Conservation (phyloP, 768 basidiomycete species). For the Suillus bovinus region DNA sequence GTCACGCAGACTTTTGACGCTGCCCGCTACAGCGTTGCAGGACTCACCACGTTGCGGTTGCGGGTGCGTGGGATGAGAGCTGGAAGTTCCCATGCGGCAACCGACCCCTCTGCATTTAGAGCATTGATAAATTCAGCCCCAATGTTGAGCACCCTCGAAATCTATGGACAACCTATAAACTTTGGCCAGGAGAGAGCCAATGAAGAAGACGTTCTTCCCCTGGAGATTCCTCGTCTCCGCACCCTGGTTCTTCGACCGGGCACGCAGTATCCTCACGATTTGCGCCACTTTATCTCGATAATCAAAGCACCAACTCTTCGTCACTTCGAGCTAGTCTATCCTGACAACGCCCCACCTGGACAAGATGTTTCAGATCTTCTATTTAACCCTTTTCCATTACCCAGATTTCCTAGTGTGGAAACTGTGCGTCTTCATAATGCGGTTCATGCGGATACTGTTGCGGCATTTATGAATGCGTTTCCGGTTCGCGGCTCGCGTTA, state of each 20-base stretch:
- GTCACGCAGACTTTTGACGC: slow-evolving; percentile 5
- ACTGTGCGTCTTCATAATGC: neutral
- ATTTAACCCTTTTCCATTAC: slow-evolving; percentile 15
- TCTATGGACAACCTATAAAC: slow-evolving; percentile 4
- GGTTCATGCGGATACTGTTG: neutral
- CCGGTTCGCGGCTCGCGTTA: slow-evolving; percentile 3
- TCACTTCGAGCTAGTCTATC: slow-evolving; percentile 3
- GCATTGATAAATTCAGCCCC: slow-evolving; percentile 6
- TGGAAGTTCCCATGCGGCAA: slow-evolving; percentile 6
- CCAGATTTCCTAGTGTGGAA: slow-evolving; percentile 8
- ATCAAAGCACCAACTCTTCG: slow-evolving; percentile 9
- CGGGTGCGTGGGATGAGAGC: neutral
- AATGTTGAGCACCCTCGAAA: slow-evolving; percentile 4
- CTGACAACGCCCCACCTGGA: neutral
- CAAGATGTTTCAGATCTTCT: slow-evolving; percentile 8
- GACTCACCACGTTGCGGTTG: slow-evolving; percentile 4
- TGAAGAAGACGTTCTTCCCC: slow-evolving; percentile 3
- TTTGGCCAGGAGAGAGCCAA: slow-evolving; percentile 3
- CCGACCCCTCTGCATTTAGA: slow-evolving; percentile 7
- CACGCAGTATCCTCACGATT: slow-evolving; percentile 13
- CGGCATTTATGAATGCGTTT: slow-evolving; percentile 1
- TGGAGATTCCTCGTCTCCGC: slow-evolving; percentile 11
- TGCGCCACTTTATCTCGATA: slow-evolving; percentile 13
- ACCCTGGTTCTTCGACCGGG: slow-evolving; percentile 11
- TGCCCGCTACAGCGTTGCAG: slow-evolving; percentile 6